phyloP scores from a whole-genome alignment of 176 grass and related monocot genomes.

The Puccinellia tenuiflora region DNA sequence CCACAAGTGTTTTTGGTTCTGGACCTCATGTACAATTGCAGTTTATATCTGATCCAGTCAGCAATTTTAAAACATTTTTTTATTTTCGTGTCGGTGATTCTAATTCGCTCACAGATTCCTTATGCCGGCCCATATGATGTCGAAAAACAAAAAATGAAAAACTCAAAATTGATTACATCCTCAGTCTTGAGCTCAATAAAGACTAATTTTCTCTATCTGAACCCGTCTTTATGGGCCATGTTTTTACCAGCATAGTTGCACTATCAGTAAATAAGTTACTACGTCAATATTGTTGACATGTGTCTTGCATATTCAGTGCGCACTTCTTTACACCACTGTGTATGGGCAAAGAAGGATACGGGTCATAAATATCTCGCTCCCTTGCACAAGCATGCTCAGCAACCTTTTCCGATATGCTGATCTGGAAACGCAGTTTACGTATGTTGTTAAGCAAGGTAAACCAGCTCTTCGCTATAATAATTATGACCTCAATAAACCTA shows the following conservation, averaged over 20 bases:
- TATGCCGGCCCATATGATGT: not conserved
- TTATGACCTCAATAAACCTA: not conserved
- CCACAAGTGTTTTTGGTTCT: not conserved
- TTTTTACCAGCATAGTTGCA: not conserved
- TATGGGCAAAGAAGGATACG: conserved; percentile 90
- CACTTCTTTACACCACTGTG: conserved; percentile 69
- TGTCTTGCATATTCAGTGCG: conserved; percentile 51
- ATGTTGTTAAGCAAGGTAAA: conserved; percentile 82
- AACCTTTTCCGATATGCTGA: conserved; percentile 82
- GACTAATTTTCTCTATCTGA: not conserved
- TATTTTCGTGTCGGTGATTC: not conserved
- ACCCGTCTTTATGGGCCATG: not conserved
- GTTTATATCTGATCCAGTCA: not conserved
- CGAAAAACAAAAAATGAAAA: not conserved
- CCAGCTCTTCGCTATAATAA: not conserved
- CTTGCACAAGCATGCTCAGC: conserved; percentile 62
- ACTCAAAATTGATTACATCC: not conserved
- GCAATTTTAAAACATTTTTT: not conserved
- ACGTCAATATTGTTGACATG: conserved; percentile 10
- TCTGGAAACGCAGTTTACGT: conserved; percentile 69
- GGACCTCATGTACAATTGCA: not conserved
- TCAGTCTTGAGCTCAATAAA: not conserved
- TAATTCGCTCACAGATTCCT: not conserved
- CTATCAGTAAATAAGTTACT: not conserved
- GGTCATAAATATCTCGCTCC: conserved; percentile 76